These are phyloP conservation scores for Nicotiana rustica DNA, from an alignment of 305 asterid species.

Conservation along the genomic window DNA sequence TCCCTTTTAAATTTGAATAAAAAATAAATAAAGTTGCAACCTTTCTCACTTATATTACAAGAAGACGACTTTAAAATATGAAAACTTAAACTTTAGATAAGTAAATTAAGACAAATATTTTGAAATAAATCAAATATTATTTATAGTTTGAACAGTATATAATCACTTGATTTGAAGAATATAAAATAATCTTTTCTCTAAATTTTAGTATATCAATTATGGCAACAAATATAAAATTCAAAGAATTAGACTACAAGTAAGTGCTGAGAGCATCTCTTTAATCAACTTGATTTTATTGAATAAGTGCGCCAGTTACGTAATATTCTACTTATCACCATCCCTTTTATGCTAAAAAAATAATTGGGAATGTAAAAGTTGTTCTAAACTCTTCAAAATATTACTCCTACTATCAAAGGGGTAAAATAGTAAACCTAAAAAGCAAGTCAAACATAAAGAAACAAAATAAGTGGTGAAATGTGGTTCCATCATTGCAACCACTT, in stretches of 20 bases:
- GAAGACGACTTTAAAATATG: too few species aligned
- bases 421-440: neutral
- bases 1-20: too few species aligned
- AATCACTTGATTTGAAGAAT: too few species aligned
- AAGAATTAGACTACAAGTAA: neutral
- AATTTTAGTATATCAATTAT: too few species aligned
- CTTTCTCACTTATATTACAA: too few species aligned
- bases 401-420: neutral
- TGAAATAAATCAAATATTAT: too few species aligned
- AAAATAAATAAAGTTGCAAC: neutral
- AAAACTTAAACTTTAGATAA: neutral
- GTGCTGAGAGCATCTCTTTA: neutral
- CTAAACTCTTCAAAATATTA: neutral
- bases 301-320: neutral
- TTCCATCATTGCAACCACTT: neutral
- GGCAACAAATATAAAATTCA: neutral
- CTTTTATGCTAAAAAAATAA: neutral
- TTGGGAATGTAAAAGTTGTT: neutral
- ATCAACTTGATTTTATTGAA: neutral
- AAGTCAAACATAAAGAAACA: neutral
- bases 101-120: neutral
- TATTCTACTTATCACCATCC: neutral
- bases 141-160: too few species aligned
- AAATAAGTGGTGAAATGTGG: neutral
- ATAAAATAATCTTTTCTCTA: too few species aligned